Evolutionary conservation across 2,329 filamentous ascomycete species (phyloP).

Genomic region (Fusarium floridanum): DNA sequence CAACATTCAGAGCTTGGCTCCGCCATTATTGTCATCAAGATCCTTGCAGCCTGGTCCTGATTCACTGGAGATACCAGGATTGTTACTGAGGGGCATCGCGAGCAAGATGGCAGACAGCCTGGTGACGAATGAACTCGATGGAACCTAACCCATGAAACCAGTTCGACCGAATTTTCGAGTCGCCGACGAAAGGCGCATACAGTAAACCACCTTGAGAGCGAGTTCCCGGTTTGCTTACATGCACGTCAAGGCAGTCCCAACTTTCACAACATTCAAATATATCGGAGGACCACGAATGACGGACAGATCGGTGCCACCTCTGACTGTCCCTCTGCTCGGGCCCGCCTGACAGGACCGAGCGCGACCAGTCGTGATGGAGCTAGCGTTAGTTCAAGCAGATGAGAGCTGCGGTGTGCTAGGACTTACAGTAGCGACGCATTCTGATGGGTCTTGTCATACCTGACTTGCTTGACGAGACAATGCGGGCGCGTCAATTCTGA

Average conservation of each 20-base stretch:
- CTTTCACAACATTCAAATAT: constrained; percentile 4
- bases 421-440: constrained; percentile 21
- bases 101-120: neutral
- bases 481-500: constrained; percentile 1
- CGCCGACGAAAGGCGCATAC: neutral
- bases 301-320: constrained; percentile 15
- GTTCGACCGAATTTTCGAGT: neutral
- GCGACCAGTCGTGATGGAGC: constrained; percentile 23
- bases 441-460: constrained; percentile 33
- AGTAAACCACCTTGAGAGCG: neutral
- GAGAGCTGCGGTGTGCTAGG: constrained; percentile 8
- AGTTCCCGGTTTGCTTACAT: neutral
- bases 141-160: neutral
- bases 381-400: constrained; percentile 11
- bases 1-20: constrained; percentile 21
- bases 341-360: constrained; percentile 18
- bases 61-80: constrained; percentile 14
- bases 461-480: neutral
- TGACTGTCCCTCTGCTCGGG: constrained; percentile 5
- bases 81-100: constrained; percentile 4
- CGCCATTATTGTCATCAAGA: constrained; percentile 27
- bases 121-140: neutral
- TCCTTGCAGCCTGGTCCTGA: constrained; percentile 24
- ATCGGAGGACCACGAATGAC: constrained; percentile 5
- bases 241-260: neutral